Percentiles rank a stretch among this genome's conserved stretches.
phyloP scores from a whole-genome alignment of 2,329 filamentous ascomycete genomes.

The Curvularia eragrostidis region DNA sequence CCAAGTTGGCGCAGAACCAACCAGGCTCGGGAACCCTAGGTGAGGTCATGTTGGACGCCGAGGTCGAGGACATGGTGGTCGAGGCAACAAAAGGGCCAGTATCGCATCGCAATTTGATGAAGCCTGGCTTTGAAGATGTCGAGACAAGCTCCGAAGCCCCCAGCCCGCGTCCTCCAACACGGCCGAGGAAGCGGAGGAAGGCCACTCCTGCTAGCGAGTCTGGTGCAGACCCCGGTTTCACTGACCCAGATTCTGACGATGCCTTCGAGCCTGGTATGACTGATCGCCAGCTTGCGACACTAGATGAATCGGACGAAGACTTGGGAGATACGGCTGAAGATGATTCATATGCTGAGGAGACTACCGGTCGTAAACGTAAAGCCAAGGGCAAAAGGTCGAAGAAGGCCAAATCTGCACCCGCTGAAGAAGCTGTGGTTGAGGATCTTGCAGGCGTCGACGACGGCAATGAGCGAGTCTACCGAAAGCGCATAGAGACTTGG shows the following conservation, averaged over 20 bases:
- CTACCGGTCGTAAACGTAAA: slow-evolving; percentile 51
- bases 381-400: slow-evolving; percentile 37
- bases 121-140: slow-evolving; percentile 54
- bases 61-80: slow-evolving; percentile 68
- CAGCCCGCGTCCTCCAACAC: slow-evolving; percentile 37
- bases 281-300: slow-evolving; percentile 49
- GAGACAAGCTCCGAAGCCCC: slow-evolving; percentile 39
- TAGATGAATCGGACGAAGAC: slow-evolving; percentile 50
- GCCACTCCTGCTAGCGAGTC: slow-evolving; percentile 21
- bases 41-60: slow-evolving; percentile 80
- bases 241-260: slow-evolving; percentile 50
- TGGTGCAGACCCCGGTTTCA: slow-evolving; percentile 26
- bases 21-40: slow-evolving; percentile 73
- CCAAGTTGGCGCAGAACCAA: slow-evolving; percentile 72
- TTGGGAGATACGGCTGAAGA: slow-evolving; percentile 47
- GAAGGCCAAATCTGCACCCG: slow-evolving; percentile 28
- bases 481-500: slow-evolving; percentile 78
- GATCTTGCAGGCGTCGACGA: slow-evolving; percentile 77
- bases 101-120: slow-evolving; percentile 58
- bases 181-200: slow-evolving; percentile 52
- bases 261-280: slow-evolving; percentile 51
- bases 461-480: slow-evolving; percentile 83
- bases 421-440: slow-evolving; percentile 50
- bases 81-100: slow-evolving; percentile 50
- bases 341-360: slow-evolving; percentile 49